Evolutionary conservation across 73 alveolate species (phyloP).

Genomic region (Effrenium voratum): DNA sequence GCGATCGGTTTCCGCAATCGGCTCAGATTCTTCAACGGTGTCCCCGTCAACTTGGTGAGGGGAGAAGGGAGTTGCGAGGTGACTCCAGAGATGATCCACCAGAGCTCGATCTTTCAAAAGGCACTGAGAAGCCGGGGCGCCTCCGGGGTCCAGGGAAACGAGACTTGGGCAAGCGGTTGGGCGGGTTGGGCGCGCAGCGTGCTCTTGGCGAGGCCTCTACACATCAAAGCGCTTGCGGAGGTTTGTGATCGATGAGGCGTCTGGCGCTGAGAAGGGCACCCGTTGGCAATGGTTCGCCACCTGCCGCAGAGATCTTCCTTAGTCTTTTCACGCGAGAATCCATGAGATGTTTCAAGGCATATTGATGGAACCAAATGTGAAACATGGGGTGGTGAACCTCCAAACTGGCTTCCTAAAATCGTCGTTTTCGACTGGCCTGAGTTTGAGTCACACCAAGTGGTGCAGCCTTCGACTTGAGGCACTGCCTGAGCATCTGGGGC

Average conservation of each 20-base stretch:
- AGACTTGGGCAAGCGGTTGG: not conserved
- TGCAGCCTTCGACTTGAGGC: too few relatives aligned
- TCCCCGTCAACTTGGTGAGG: not conserved
- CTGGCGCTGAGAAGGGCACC: too few relatives aligned
- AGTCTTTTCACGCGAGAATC: too few relatives aligned
- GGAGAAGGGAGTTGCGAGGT: not conserved
- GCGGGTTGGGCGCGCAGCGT: not conserved
- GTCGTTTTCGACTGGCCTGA: too few relatives aligned
- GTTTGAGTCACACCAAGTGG: too few relatives aligned
- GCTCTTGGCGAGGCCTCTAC: constrained; percentile 45
- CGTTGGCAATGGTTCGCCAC: too few relatives aligned
- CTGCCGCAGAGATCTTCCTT: too few relatives aligned
- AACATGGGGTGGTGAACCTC: too few relatives aligned
- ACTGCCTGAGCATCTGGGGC: constrained; percentile 70
- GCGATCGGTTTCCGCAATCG: too few relatives aligned
- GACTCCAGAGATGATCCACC: constrained; percentile 80
- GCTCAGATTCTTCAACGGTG: not conserved
- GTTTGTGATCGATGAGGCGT: constrained; percentile 86
- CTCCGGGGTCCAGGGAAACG: not conserved
- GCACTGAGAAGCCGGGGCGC: constrained; percentile 26
- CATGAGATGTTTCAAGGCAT: too few relatives aligned
- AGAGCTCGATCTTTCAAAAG: constrained; percentile 39
- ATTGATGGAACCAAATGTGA: too few relatives aligned
- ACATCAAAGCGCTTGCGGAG: constrained; percentile 30
- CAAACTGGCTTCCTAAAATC: too few relatives aligned